Evolutionary conservation across 352 stramenopile genomes (phyloP).

Genomic region (Phytophthora chlamydospora): DNA sequence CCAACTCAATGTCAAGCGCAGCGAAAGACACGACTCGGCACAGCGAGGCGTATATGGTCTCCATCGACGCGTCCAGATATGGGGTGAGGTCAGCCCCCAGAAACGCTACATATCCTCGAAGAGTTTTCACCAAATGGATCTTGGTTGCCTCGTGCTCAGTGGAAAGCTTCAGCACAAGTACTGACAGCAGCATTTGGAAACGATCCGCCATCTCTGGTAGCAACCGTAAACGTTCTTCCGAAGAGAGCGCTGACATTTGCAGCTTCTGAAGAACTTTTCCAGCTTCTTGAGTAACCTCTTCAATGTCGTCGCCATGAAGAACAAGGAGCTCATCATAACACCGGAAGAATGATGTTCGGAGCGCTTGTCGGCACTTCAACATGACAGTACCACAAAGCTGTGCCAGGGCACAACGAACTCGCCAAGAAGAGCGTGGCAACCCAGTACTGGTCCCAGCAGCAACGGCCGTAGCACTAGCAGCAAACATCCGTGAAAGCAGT

Average conservation of each 20-base stretch:
- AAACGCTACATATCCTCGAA: slow-evolving; percentile 74
- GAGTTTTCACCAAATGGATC: slow-evolving; percentile 63
- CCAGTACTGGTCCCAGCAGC: slow-evolving; percentile 33
- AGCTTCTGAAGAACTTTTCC: slow-evolving; percentile 34
- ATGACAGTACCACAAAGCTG: slow-evolving; percentile 67
- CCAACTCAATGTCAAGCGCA: slow-evolving; percentile 73
- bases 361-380: slow-evolving; percentile 49
- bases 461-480: slow-evolving; percentile 30
- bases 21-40: slow-evolving; percentile 64
- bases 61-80: slow-evolving; percentile 60
- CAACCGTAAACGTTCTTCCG: slow-evolving; percentile 62
- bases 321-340: slow-evolving; percentile 85
- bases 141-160: slow-evolving; percentile 70
- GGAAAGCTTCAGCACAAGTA: slow-evolving; percentile 61
- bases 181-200: slow-evolving; percentile 76
- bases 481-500: slow-evolving; percentile 66
- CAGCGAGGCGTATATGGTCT: slow-evolving; percentile 54
- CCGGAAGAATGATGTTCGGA: slow-evolving; percentile 69
- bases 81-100: slow-evolving; percentile 43
- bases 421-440: slow-evolving; percentile 58
- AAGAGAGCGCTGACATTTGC: slow-evolving; percentile 38
- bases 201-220: slow-evolving; percentile 65
- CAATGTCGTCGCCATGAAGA: slow-evolving; percentile 60
- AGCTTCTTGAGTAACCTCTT: slow-evolving; percentile 33
- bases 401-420: slow-evolving; percentile 65